These are phyloP conservation scores for Metarhizium album DNA, from an alignment of 2,329 filamentous ascomycete genomes.

Conservation along the genomic window DNA sequence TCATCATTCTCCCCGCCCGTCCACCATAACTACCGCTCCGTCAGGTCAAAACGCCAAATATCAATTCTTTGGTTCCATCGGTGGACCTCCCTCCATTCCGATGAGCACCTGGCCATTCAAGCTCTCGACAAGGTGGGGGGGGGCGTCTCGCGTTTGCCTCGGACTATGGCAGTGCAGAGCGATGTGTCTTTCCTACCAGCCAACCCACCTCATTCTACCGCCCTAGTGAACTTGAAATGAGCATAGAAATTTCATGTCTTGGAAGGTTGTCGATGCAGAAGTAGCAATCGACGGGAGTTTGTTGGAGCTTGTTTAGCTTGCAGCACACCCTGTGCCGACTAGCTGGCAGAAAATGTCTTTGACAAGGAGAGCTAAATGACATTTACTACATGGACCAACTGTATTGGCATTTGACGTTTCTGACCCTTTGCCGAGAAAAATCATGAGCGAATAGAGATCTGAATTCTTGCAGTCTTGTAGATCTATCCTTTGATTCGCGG, in stretches of 20 bases:
- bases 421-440: background rate
- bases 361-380: background rate
- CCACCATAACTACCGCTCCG: too few relatives aligned
- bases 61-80: too few relatives aligned
- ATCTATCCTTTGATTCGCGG: background rate
- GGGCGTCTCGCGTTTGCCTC: background rate
- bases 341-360: background rate
- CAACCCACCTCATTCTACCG: background rate
- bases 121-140: background rate
- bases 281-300: background rate
- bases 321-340: background rate
- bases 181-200: background rate
- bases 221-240: background rate
- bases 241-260: background rate
- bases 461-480: background rate
- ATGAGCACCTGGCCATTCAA: too few relatives aligned
- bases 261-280: background rate
- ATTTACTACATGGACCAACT: background rate
- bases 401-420: background rate
- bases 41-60: too few relatives aligned
- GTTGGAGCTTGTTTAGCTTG: background rate
- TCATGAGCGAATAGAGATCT: background rate
- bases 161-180: background rate
- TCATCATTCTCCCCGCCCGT: too few relatives aligned
- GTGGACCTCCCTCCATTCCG: too few relatives aligned